Evolutionary conservation across 164 flowering plant genomes (phyloP), one percentile per base, ranked within the genome.

Genomic region (Piper betle): DNA sequence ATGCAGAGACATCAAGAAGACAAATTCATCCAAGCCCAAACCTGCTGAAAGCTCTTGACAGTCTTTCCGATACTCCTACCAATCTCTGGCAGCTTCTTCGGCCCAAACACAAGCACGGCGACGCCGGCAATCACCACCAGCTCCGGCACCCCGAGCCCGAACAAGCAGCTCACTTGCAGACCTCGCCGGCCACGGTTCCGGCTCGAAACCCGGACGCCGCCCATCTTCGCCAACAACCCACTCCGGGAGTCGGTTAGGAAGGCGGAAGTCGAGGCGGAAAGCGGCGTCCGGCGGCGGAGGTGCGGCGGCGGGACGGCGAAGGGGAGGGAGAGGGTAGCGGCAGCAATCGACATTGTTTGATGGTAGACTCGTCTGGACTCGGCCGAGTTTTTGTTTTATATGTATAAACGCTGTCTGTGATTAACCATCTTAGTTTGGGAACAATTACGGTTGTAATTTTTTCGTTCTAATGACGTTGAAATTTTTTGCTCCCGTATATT

Each of bases 111-210:
- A 40, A 91, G 75, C 43, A 82, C 87, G 3, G 84, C 91, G 38
- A 88, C 97, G 8, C 97, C 97, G 10, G 84, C 97, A 37, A 91
- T 91, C 7, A 91, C 96, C 37, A 69, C 97, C 25, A 91, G 80
- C 80, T 91, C 96, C 6, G 97, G 96, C 58, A 91, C 81, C n/a
- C 97, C 97, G 42, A 91, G 84, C 42, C 97, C 91, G 59, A 91
- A 91, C 76, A 88, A 57, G 58, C 84, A 82, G 37, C 68, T 73
- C 69, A 88, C 82, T 16, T 80, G 69, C 25, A 85, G 68, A 43
- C 87, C 80, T 72, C 55, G 74, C 42, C 39, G 68, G 9, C 52
- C 65, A 61, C 62, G 59, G 60, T 54, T 69, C 59, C 78, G 67
- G 62, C 53, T 58, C 64, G 65, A 53, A n/a, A 64, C 39, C 66